A percentile compares a stretch with the other conserved stretches of the same genome.
Conservation (phyloP, 805 yeast species). For the Blastobotrys americana region DNA sequence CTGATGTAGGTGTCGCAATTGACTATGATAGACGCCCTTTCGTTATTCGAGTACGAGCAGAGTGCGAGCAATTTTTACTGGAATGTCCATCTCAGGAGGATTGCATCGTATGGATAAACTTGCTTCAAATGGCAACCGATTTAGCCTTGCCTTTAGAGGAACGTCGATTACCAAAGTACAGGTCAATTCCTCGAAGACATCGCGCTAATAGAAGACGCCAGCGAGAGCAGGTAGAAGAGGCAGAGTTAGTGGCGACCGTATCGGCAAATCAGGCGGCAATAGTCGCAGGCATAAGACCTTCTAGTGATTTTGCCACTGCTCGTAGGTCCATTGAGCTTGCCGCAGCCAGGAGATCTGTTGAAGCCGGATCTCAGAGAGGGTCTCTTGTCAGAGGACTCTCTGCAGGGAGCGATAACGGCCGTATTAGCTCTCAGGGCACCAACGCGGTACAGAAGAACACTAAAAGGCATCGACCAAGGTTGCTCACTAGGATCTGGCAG, state of each 20-base stretch:
- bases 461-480: background rate
- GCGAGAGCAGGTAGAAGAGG: background rate
- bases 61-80: constrained; percentile 72
- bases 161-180: constrained; percentile 65
- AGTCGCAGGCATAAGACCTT: background rate
- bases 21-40: constrained; percentile 70
- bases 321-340: background rate
- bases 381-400: background rate
- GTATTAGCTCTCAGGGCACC: background rate
- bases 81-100: constrained; percentile 56
- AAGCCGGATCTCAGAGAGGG: background rate
- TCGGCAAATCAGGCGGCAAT: background rate
- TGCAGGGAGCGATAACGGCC: background rate
- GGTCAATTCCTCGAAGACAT: constrained; percentile 75
- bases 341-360: background rate
- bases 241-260: background rate
- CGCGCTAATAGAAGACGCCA: constrained; percentile 25
- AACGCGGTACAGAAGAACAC: background rate
- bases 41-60: constrained; percentile 70
- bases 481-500: background rate
- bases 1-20: constrained; percentile 73
- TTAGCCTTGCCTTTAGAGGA: constrained; percentile 67
- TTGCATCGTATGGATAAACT: constrained; percentile 72
- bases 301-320: background rate
- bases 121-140: constrained; percentile 67